Evolutionary conservation across 176 grass and related monocot species (phyloP), one percentile per base, ranked within the genome.

Genomic region (Sorghum bicolor): DNA sequence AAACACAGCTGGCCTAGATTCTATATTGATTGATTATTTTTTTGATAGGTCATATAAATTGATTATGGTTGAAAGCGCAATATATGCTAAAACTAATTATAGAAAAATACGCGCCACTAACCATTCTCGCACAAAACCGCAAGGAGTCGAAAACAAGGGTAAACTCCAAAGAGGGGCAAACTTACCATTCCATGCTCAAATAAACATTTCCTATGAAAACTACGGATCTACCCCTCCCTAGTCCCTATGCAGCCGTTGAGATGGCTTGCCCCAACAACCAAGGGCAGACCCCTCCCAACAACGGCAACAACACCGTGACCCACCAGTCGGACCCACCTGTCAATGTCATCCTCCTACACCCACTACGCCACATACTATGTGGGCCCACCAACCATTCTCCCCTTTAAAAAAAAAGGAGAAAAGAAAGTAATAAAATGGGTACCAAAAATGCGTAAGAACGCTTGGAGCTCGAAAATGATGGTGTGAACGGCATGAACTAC

Each of bases 301-400:
- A 25, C 33, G 75, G 47, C 70, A 39, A 22, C 62, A 81, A 58
- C 45, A 70, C 82, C 50, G 62, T 31, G 87, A 58, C 68, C 50
- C 62, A 84, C 48, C 11, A 0, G 8, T 31, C 25, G 25, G 87
- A 1, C 82, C 83, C 88, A 82, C 78, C 78, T 82, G 78, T 86
- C 83, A 82, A 44, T 55, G 65, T 86, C 78, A 19, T 55, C 66
- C 15, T 76, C 73, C 65, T 64, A 41, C 14, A 77, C 64, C 80
- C 38, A 70, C 38, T 43, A 38, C 52, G 53, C 67, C 86, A 88
- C 80, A 75, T 79, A 88, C 74, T 8, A 5, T 3, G 0, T 5
- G 86, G 53, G 55, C 53, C 76, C 83, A 72, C 64, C 33, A 32
- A 10, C 4, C 2, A 4, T 57, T 36, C 6, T 36, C 34, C 34